phyloP scores from a whole-genome alignment of 2,329 filamentous ascomycete species.

The Monosporascus sp. region DNA sequence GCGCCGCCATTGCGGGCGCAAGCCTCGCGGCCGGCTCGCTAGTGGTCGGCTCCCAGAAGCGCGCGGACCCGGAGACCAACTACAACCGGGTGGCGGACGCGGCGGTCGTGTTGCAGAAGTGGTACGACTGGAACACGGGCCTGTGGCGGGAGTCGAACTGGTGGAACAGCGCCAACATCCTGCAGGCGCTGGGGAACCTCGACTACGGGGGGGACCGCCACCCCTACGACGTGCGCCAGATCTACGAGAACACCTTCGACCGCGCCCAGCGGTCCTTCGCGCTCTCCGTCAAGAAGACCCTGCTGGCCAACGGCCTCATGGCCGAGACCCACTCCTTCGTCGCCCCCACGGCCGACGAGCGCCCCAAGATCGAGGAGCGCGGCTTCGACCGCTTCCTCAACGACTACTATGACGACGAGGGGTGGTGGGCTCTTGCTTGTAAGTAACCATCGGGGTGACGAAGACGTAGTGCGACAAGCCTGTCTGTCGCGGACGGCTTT shows the following conservation, averaged over 20 bases:
- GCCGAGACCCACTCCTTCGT: slow-evolving; percentile 32
- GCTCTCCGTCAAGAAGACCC: slow-evolving; percentile 31
- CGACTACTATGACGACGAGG: slow-evolving; percentile 55
- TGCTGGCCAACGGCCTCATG: slow-evolving; percentile 31
- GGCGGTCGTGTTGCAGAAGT: slow-evolving; percentile 47
- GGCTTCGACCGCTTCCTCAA: slow-evolving; percentile 42
- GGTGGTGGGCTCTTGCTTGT: slow-evolving; percentile 59
- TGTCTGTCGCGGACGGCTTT: no score
- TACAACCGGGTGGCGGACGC: slow-evolving; percentile 27
- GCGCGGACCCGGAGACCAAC: slow-evolving; percentile 22
- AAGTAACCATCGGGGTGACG: slow-evolving; percentile 50
- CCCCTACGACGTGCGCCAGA: slow-evolving; percentile 32
- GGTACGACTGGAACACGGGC: slow-evolving; percentile 57
- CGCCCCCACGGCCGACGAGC: slow-evolving; percentile 17
- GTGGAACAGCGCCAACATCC: slow-evolving; percentile 69
- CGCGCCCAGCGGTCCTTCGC: slow-evolving; percentile 38
- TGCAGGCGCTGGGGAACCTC: slow-evolving; percentile 59
- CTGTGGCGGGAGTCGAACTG: slow-evolving; percentile 62
- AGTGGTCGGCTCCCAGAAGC: background rate
- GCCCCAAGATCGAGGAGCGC: slow-evolving; percentile 20
- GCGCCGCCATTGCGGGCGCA: background rate
- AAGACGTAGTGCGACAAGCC: slow-evolving; percentile 39
- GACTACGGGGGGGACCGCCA: slow-evolving; percentile 30
- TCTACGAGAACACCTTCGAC: slow-evolving; percentile 41
- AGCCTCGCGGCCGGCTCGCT: background rate